These are phyloP conservation scores for Fonsecaea nubica DNA, from an alignment of 2,329 filamentous ascomycete genomes.

Conservation along the genomic window DNA sequence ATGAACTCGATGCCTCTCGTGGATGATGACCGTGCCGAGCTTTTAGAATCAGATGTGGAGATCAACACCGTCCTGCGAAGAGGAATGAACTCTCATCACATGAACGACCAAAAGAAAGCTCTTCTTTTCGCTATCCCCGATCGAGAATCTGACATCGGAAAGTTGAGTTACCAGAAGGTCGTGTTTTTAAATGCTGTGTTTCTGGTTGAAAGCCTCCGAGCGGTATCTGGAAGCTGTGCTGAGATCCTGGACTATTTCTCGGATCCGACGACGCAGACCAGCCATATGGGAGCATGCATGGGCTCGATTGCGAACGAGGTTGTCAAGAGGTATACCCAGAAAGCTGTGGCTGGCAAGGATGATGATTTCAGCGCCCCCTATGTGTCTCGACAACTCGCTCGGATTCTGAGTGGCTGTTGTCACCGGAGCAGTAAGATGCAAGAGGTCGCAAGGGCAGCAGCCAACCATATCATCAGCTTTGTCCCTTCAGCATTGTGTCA, in stretches of 20 bases:
- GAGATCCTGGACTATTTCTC: slow-evolving; percentile 90
- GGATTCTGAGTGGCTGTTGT: slow-evolving; percentile 85
- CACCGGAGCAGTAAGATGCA: slow-evolving; percentile 93
- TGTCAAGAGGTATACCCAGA: slow-evolving; percentile 78
- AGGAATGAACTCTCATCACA: slow-evolving; percentile 79
- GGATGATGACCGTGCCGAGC: slow-evolving; percentile 84
- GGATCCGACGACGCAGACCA: slow-evolving; percentile 77
- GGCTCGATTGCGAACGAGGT: slow-evolving; percentile 69
- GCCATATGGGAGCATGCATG: slow-evolving; percentile 69
- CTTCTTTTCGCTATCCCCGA: slow-evolving; percentile 76
- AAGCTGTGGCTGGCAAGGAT: slow-evolving; percentile 72
- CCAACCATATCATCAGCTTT: slow-evolving; percentile 81
- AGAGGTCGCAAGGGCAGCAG: slow-evolving; percentile 80
- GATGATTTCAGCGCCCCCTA: slow-evolving; percentile 88
- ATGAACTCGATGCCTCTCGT: slow-evolving; percentile 86
- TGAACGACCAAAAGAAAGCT: slow-evolving; percentile 78
- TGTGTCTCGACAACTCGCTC: slow-evolving; percentile 83
- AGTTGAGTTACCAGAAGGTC: slow-evolving; percentile 84
- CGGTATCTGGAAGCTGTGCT: slow-evolving; percentile 85
- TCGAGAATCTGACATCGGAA: slow-evolving; percentile 77
- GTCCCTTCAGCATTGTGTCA: slow-evolving; percentile 91
- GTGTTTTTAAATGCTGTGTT: slow-evolving; percentile 92
- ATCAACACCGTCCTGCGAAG: slow-evolving; percentile 90
- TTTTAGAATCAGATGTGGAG: slow-evolving; percentile 94
- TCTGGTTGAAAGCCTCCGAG: slow-evolving; percentile 85